Base-by-base conservation (phyloP, 495 filamentous ascomycete genomes). In the Daldinia grandis region DNA sequence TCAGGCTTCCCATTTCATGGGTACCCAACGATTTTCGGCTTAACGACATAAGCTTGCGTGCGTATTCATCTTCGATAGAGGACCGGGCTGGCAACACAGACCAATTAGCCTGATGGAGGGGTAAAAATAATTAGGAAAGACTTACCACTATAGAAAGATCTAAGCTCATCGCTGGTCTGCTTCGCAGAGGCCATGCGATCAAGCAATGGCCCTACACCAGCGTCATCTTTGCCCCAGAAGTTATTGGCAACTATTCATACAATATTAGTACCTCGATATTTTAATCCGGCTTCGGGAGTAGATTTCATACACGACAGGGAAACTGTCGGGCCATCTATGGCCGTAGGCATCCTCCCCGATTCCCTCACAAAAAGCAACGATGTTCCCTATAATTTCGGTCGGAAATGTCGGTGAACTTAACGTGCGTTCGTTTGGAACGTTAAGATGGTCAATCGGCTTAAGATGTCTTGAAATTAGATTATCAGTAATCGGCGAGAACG, bases 141-240 rank as follows among this genome's bases (percentile, higher is more conserved):
- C 82, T 74, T 82, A 97, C 94, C 86, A 69, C 85, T 90, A 76
- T 99, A 99, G 82, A 98, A 99, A 10, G 87, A 81, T 75, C 93
- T 94, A 57, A 99, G 80, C 79, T 99, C 96, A 76, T 99, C 96
- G 78, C 91, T 95, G 10, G 96, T 98, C 66, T 91, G 86, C 84
- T 99, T 99, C 33, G 96, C 91, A 83, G 90, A 91, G 78, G 95
- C 92, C 93, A 99, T 97, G 76, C 96, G 94, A 77, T 96, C 93
- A 44, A 99, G 87, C 80, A 99, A 88, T 60, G 96, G 96, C 49
- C 85, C 85, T 71, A 98, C 92, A 71, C 96, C 96, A 42, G 96
- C 96, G 84, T 99, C 96, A 78, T 99, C 94, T 84, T 95, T 98
- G 66, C 96, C 96, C 96, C 96, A 99, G 81, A 99, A 99, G 78